Base-by-base conservation (phyloP, 1,284 basidiomycete species). In the Ceratobasidium sp. region DNA sequence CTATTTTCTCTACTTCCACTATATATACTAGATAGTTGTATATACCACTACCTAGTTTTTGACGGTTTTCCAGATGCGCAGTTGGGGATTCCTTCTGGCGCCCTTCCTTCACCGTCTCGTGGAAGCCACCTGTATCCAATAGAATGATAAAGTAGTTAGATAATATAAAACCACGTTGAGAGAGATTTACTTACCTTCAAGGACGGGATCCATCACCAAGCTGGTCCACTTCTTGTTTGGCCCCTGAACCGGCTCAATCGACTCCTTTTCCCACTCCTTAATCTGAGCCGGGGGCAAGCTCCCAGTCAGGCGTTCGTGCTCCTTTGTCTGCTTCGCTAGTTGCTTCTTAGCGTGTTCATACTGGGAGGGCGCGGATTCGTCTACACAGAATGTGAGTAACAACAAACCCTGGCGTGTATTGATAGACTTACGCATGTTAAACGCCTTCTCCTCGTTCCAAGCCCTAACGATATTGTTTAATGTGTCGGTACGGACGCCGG, bases 181-280 rank as follows among this genome's bases (percentile, higher is more conserved):
- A 9, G 19, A 9, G 9, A 19, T 19, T 9, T 22, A 63, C n/a
- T 33, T 27, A 17, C 17, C 45, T 41, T 41, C 45, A 47, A 64
- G 8, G 22, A 64, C 22, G 17, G 62, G 33, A 33, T 41, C 44
- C 4, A 47, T 15, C 4, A 64, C n/a, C 7, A 44, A 22, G 45
- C 62, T 64, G 11, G 41, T 47, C 62, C 62, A 64, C 14, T 29
- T 15, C 22, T 47, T 47, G 45, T 47, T 64, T 50, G 36, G 3
- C 6, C 9, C n/a, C 22, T 64, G 3, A n/a, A 22, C 15, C 19
- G 62, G 62, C 62, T 64, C 45, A 17, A 64, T 64, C 11, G 62
- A 64, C 62, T 64, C 62, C 31, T 64, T 47, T 29, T 24, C 33
- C 62, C 62, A 64, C 14, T n/a, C 44, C 22, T 33, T 17, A 41